A percentile compares a stretch with the other conserved stretches of the same genome.
Evolutionary conservation across 1,139 yeast genomes (phyloP).

Genomic region (Lizanozyma gosingica): DNA sequence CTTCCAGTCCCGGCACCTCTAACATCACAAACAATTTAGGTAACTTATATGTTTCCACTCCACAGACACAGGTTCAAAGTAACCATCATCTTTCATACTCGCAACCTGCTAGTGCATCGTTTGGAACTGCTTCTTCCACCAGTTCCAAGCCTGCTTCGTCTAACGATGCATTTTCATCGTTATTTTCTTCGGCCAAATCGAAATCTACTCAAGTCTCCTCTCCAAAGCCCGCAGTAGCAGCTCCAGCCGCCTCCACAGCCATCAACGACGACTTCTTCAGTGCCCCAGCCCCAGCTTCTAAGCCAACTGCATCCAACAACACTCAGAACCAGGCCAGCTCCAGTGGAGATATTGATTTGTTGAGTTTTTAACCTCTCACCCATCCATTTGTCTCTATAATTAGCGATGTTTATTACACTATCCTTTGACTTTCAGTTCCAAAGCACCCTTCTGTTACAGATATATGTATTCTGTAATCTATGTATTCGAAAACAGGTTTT

Average conservation of each 20-base stretch:
- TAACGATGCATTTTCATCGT: conserved; percentile 73
- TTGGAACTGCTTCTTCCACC: conserved; percentile 16
- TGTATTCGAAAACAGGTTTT: too few relatives aligned
- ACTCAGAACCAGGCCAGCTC: conserved; percentile 9
- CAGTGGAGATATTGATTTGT: conserved; percentile 30
- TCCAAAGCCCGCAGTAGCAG: conserved; percentile 6
- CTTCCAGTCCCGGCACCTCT: conserved; percentile 18
- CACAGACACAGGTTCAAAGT: conserved; percentile 8
- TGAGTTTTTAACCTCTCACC: conserved; percentile 38
- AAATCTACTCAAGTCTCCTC: conserved; percentile 10
- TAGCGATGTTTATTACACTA: too few relatives aligned
- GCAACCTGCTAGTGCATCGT: conserved; percentile 7
- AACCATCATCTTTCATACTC: conserved; percentile 5
- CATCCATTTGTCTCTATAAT: too few relatives aligned
- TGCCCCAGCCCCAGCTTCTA: conserved; percentile 11
- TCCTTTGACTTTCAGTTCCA: too few relatives aligned
- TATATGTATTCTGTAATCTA: too few relatives aligned
- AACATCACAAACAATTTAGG: conserved; percentile 12
- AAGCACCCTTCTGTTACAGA: too few relatives aligned
- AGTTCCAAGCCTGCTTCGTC: conserved; percentile 29
- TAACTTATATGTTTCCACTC: conserved; percentile 7
- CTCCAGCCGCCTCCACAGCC: conserved; percentile 9
- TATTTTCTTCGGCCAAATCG: conserved; percentile 66
- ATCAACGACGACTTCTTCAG: conserved; percentile 20
- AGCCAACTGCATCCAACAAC: conserved; percentile 7